Evolutionary conservation across 1,139 yeast genomes (phyloP).

Genomic region (Suhomyces bokatorum): DNA sequence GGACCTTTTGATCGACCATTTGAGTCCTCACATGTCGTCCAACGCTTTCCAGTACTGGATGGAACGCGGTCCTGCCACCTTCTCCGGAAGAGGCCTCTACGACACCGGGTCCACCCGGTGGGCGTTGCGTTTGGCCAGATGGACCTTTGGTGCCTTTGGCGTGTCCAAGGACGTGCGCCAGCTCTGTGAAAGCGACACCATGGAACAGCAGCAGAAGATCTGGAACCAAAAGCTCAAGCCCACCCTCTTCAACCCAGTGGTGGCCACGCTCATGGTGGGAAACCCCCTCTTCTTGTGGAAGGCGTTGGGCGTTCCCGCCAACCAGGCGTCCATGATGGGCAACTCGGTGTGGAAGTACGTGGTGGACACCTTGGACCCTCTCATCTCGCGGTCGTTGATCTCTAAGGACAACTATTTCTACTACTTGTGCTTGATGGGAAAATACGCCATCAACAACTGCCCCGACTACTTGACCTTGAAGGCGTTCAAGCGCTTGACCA

Average conservation of each 20-base stretch:
- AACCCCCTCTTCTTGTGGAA: conserved; percentile 83
- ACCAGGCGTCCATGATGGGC: conserved; percentile 81
- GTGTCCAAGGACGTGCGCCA: conserved; percentile 51
- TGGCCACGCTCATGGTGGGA: conserved; percentile 68
- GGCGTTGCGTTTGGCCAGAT: conserved; percentile 71
- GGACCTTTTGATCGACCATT: conserved; percentile 47
- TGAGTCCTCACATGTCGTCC: conserved; percentile 73
- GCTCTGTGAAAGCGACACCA: conserved; percentile 57
- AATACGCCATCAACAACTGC: conserved; percentile 63
- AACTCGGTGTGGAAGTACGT: conserved; percentile 69
- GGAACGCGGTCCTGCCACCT: conserved; percentile 59
- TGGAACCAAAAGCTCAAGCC: conserved; percentile 69
- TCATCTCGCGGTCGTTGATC: conserved; percentile 60
- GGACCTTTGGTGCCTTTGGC: conserved; percentile 59
- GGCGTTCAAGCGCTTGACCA: conserved; percentile 53
- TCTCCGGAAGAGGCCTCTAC: conserved; percentile 63
- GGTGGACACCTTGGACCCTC: conserved; percentile 76
- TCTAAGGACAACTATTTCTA: conserved; percentile 78
- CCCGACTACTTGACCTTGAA: conserved; percentile 70
- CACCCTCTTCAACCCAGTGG: conserved; percentile 66
- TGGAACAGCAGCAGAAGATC: conserved; percentile 60
- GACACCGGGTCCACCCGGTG: conserved; percentile 86
- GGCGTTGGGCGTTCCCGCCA: conserved; percentile 83
- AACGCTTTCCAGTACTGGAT: conserved; percentile 83
- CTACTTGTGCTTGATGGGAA: conserved; percentile 64